These are phyloP conservation scores for Gypsophila paniculata DNA, from an alignment of 179 eudicot genomes.

Conservation along the genomic window DNA sequence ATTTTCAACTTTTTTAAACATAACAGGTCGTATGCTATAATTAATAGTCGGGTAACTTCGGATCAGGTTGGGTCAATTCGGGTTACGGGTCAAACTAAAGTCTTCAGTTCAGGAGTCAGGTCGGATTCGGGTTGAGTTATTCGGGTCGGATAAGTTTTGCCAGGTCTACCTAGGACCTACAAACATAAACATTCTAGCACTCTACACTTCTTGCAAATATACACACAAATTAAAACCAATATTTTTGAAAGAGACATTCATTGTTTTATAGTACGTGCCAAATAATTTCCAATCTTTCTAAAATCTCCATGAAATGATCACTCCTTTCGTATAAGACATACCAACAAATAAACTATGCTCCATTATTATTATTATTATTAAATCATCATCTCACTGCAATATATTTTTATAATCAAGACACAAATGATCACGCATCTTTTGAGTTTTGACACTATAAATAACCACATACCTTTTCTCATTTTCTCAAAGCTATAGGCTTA, in stretches of 20 bases:
- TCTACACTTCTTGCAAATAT: neutral
- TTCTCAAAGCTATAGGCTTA: constrained; percentile 23
- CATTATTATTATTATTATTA: constrained; percentile 9
- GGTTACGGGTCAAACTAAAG: no score
- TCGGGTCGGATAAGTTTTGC: no score
- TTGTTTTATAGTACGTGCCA: constrained; percentile 26
- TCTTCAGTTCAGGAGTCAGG: no score
- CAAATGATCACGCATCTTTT: constrained; percentile 15
- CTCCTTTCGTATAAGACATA: constrained; percentile 29
- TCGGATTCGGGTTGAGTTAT: no score
- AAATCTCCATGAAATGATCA: constrained; percentile 29
- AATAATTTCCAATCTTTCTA: constrained; percentile 20
- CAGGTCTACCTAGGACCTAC: no score
- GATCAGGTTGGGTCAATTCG: no score
- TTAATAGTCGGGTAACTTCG: no score
- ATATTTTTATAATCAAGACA: constrained; percentile 15
- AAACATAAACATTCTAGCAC: neutral
- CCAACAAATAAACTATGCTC: constrained; percentile 16
- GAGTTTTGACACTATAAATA: constrained; percentile 30
- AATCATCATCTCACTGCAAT: constrained; percentile 10
- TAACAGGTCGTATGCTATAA: no score
- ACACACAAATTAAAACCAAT: constrained; percentile 11
- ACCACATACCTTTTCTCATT: constrained; percentile 26
- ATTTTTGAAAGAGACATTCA: neutral
- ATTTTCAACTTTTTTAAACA: no score